Evolutionary conservation across 371 early-diverging fungal species (phyloP), one percentile per base, ranked within the genome.

Genomic region (Syncephalis plumigaleata): DNA sequence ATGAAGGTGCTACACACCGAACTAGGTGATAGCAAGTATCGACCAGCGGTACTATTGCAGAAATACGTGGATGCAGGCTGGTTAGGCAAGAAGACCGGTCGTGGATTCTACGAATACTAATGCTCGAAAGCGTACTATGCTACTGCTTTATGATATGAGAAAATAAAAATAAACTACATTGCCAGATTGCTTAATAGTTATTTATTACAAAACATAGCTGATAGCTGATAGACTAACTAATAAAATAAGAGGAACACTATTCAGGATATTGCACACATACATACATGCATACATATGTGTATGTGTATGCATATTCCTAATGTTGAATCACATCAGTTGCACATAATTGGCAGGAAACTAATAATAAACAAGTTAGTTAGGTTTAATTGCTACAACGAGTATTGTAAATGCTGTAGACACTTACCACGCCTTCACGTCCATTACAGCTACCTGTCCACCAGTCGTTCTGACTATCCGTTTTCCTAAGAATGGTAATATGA

Each of bases 21-120:
- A 61, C 71, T 94, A n/a, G 96, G 96, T 43, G 97, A 97, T 58
- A 70, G 81, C 54, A 97, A 95, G 72, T 97, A 95, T 72, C 72
- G 98, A 18, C 95, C 98, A 5, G 71, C 81, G 21, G 84, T 89
- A 17, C 64, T 97, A 57, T 71, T 97, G 54, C 78, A 79, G 59
- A 88, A 89, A 61, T 88, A 89, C 54, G 97, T 96, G 9, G 92
- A 94, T 67, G 95, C 97, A 39, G 97, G 97, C 7, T 93, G 89
- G 87, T 61, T 91, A 44, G 96, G 95, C 39, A 90, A 87, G 64
- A 96, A 96, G 57, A 52, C 65, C 36, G 92, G 91, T 44, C 74
- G 78, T 49, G 97, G 97, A 25, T 81, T 96, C 59, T 94, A 93
- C 68, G 67, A 67, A 25, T 92, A 92, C 40, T 44, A 42, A 42